These are phyloP conservation scores for Nyssa sinensis DNA, from an alignment of 148 eudicot genomes.

Conservation along the genomic window DNA sequence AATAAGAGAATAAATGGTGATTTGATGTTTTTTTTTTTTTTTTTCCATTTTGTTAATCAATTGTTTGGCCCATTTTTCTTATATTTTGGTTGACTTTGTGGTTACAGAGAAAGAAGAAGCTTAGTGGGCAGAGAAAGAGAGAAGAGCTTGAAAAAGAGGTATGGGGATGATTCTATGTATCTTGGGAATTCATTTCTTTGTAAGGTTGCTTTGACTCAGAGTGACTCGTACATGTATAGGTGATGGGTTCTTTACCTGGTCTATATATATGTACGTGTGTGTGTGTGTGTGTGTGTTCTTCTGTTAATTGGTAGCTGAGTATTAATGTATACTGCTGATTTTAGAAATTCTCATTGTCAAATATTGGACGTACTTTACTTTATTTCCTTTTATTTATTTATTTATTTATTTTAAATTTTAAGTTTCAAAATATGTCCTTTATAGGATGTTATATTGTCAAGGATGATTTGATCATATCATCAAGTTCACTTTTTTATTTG, in stretches of 20 bases:
- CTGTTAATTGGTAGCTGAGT: neutral
- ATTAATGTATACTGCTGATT: neutral
- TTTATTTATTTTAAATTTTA: neutral
- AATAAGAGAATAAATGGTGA: neutral
- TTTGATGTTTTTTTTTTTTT: neutral
- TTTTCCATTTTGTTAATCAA: neutral
- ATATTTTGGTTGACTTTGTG: neutral
- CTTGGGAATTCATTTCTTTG: neutral
- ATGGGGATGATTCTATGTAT: constrained; percentile 1
- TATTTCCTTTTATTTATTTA: neutral
- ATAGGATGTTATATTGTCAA: neutral
- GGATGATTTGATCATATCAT: neutral
- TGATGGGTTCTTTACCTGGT: neutral
- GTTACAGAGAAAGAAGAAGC: constrained; percentile 40
- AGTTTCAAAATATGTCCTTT: neutral
- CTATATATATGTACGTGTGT: too few species aligned
- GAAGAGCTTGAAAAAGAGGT: constrained; percentile 79
- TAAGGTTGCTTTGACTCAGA: neutral
- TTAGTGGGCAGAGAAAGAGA: constrained; percentile 43
- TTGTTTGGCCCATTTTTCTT: neutral
- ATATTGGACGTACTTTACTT: neutral
- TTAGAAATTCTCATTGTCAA: neutral
- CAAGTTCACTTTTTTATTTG: too few species aligned
- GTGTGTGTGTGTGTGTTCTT: neutral
- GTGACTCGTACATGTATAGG: neutral